These are phyloP conservation scores for Antonospora locustae DNA, from an alignment of 371 early-diverging fungal genomes.

Conservation along the genomic window DNA sequence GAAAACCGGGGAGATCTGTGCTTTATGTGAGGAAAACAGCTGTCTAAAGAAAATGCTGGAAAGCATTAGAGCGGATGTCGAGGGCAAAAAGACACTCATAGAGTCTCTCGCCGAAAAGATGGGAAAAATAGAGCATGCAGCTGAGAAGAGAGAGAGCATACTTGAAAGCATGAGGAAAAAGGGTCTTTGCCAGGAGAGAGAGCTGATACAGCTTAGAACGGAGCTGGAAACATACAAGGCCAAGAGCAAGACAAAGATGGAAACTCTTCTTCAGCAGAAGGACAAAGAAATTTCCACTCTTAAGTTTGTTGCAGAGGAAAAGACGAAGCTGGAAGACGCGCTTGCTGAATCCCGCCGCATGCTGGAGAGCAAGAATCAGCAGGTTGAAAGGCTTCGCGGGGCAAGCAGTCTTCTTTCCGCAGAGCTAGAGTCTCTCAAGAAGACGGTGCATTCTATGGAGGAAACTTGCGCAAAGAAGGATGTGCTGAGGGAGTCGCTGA, in stretches of 20 bases:
- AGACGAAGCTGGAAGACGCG: conserved; percentile 59
- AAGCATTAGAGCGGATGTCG: background rate
- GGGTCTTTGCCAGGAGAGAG: conserved; percentile 56
- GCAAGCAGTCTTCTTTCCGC: conserved; percentile 61
- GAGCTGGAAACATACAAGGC: conserved; percentile 57
- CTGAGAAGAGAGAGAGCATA: conserved; percentile 57
- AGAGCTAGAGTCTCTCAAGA: conserved; percentile 60
- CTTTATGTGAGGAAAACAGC: background rate
- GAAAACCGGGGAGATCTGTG: background rate
- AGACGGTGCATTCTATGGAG: conserved; percentile 57
- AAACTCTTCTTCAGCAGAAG: conserved; percentile 53
- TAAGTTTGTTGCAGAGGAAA: conserved; percentile 57
- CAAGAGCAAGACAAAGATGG: conserved; percentile 56
- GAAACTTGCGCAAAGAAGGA: too few relatives aligned
- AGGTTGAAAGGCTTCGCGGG: conserved; percentile 61
- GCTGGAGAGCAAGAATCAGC: conserved; percentile 63
- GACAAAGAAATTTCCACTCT: conserved; percentile 57
- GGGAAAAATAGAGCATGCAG: conserved; percentile 34
- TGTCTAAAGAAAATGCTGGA: background rate
- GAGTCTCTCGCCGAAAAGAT: conserved; percentile 1
- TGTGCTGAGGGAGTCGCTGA: too few relatives aligned
- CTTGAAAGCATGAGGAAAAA: conserved; percentile 55
- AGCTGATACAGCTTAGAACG: conserved; percentile 58
- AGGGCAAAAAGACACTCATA: background rate
- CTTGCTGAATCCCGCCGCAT: conserved; percentile 57